phyloP scores from a whole-genome alignment of 768 basidiomycete genomes.

The Kwoniella bestiolae region DNA sequence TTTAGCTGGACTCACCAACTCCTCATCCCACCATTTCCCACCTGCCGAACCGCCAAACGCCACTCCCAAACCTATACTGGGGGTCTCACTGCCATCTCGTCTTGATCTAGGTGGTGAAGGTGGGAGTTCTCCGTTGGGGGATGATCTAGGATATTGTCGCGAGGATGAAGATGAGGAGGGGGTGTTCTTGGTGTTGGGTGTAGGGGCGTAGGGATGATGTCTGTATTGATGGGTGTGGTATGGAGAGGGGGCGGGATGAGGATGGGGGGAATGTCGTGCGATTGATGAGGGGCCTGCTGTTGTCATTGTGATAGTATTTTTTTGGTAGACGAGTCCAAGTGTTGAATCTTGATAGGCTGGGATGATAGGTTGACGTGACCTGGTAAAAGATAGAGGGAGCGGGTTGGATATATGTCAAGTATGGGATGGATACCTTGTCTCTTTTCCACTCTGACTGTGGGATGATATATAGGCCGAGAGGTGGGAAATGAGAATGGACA shows the following conservation, averaged over 20 bases:
- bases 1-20: slow-evolving; percentile 42
- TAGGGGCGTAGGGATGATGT: slow-evolving; percentile 46
- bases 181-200: slow-evolving; percentile 5
- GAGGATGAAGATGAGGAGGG: neutral
- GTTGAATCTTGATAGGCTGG: too few species aligned
- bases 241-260: slow-evolving; percentile 8
- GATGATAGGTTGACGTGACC: neutral
- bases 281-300: slow-evolving; percentile 21
- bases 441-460: neutral
- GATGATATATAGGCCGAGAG: neutral
- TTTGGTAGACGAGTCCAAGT: too few species aligned
- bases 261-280: slow-evolving; percentile 19
- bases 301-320: slow-evolving; percentile 18
- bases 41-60: slow-evolving; percentile 43
- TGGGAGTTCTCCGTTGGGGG: slow-evolving; percentile 24
- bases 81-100: slow-evolving; percentile 40
- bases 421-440: neutral
- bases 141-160: slow-evolving; percentile 6
- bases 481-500: neutral
- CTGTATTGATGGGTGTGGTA: slow-evolving; percentile 18
- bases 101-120: slow-evolving; percentile 48
- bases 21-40: slow-evolving; percentile 55
- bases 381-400: neutral
- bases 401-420: too few species aligned
- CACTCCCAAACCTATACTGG: slow-evolving; percentile 36